Conservation (phyloP, 2,329 filamentous ascomycete genomes). For the Torrubiella hemipterigena region DNA sequence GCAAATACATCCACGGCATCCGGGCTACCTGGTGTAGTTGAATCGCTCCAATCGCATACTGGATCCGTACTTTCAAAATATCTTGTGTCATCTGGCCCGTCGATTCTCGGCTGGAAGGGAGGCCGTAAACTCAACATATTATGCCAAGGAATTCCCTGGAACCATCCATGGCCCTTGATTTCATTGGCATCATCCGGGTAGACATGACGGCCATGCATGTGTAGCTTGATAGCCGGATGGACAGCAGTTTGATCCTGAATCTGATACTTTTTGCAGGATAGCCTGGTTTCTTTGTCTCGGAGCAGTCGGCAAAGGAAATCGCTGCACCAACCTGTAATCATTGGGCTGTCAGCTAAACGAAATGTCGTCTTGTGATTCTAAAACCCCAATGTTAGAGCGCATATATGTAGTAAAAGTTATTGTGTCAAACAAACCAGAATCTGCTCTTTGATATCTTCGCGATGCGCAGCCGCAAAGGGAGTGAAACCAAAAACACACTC, state of each 20-base stretch:
- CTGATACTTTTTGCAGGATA: constrained; percentile 67
- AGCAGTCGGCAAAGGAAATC: constrained; percentile 65
- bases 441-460: constrained; percentile 74
- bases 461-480: constrained; percentile 73
- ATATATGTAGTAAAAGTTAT: no score
- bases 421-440: constrained; percentile 71
- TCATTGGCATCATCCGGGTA: constrained; percentile 77
- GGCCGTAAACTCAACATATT: constrained; percentile 58
- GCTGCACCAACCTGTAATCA: constrained; percentile 59
- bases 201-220: constrained; percentile 46
- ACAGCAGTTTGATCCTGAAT: constrained; percentile 41
- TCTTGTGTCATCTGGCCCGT: constrained; percentile 59
- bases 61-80: constrained; percentile 82
- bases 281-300: constrained; percentile 59
- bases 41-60: constrained; percentile 51
- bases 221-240: constrained; percentile 10
- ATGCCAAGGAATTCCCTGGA: constrained; percentile 68
- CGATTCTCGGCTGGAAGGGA: constrained; percentile 69
- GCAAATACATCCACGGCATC: constrained; percentile 17
- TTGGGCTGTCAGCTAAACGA: constrained; percentile 53
- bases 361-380: constrained; percentile 63
- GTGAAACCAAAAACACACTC: constrained; percentile 91
- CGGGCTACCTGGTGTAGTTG: constrained; percentile 20
- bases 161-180: constrained; percentile 83
- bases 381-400: background rate